A percentile compares a stretch with the other conserved stretches of the same genome.
These are phyloP conservation scores for Tubosaeta sp. DNA, from an alignment of 768 basidiomycete genomes.

Conservation along the genomic window DNA sequence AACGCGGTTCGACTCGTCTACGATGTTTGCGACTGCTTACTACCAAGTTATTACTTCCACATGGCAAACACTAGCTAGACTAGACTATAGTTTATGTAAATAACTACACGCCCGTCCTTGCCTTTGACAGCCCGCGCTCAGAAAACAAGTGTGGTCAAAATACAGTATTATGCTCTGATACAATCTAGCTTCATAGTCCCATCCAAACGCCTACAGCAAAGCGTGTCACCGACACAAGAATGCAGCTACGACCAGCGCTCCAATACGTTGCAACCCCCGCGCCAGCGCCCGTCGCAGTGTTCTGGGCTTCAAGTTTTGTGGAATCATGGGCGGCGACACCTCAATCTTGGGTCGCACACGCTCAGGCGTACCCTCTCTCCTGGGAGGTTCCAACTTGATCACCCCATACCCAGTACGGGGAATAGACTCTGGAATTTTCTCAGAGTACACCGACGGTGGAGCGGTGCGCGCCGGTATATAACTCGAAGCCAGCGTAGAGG, in stretches of 20 bases:
- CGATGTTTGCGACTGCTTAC: constrained; percentile 33
- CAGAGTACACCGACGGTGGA: constrained; percentile 28
- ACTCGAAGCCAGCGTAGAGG: constrained; percentile 24
- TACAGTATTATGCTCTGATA: constrained; percentile 22
- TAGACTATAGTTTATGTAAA: constrained; percentile 28
- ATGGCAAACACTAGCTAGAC: constrained; percentile 14
- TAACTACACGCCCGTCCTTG: constrained; percentile 17
- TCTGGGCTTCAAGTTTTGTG: constrained; percentile 21
- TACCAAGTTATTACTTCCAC: constrained; percentile 18
- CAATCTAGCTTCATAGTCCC: constrained; percentile 25
- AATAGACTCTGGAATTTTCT: constrained; percentile 26
- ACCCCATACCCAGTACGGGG: constrained; percentile 21
- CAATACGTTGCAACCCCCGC: constrained; percentile 24
- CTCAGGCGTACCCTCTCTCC: constrained; percentile 21
- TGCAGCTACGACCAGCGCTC: constrained; percentile 28
- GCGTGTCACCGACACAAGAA: constrained; percentile 28
- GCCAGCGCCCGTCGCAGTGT: constrained; percentile 22
- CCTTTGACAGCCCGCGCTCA: constrained; percentile 5
- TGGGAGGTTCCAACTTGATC: constrained; percentile 23
- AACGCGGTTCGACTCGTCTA: constrained; percentile 18
- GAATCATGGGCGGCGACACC: constrained; percentile 14
- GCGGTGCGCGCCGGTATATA: constrained; percentile 27
- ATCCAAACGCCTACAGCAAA: constrained; percentile 10
- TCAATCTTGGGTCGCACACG: constrained; percentile 19
- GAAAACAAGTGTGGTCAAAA: constrained; percentile 7